Percentiles rank a stretch among this genome's conserved stretches.
Evolutionary conservation across 2,329 filamentous ascomycete genomes (phyloP).

Genomic region (Ceratocystis eucalypticola): DNA sequence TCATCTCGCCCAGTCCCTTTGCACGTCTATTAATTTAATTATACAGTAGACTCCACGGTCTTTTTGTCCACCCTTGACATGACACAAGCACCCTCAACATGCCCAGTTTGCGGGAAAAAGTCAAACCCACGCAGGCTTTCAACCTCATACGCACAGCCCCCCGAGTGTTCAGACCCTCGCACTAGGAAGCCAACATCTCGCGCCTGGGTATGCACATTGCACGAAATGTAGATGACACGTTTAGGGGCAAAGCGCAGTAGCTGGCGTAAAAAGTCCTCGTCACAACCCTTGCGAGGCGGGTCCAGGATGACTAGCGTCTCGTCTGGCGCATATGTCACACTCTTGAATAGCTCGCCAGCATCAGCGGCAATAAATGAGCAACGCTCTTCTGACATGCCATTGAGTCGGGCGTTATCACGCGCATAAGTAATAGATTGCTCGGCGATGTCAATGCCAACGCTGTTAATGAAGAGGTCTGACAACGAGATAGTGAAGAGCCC

Average conservation of each 20-base stretch:
- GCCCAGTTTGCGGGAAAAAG: constrained; percentile 82
- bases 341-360: constrained; percentile 61
- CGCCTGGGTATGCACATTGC: constrained; percentile 96
- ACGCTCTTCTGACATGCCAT: constrained; percentile 52
- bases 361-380: constrained; percentile 84
- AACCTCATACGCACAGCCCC: constrained; percentile 55
- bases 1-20: neutral
- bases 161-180: constrained; percentile 38
- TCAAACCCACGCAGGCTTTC: constrained; percentile 89
- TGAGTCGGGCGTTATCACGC: constrained; percentile 61
- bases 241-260: constrained; percentile 63
- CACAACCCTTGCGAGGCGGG: constrained; percentile 91
- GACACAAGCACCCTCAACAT: constrained; percentile 46
- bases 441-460: constrained; percentile 83
- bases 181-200: constrained; percentile 83
- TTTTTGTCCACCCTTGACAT: constrained; percentile 16
- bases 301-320: constrained; percentile 92
- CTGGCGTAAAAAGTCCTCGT: constrained; percentile 69
- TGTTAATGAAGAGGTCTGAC: constrained; percentile 68
- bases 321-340: constrained; percentile 42
- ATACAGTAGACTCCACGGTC: neutral
- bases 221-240: constrained; percentile 85
- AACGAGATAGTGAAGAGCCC: constrained; percentile 95
- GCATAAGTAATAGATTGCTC: constrained; percentile 65
- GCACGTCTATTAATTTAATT: neutral